phyloP scores from a whole-genome alignment of 768 basidiomycete genomes.

The Pleurotus cornucopiae region DNA sequence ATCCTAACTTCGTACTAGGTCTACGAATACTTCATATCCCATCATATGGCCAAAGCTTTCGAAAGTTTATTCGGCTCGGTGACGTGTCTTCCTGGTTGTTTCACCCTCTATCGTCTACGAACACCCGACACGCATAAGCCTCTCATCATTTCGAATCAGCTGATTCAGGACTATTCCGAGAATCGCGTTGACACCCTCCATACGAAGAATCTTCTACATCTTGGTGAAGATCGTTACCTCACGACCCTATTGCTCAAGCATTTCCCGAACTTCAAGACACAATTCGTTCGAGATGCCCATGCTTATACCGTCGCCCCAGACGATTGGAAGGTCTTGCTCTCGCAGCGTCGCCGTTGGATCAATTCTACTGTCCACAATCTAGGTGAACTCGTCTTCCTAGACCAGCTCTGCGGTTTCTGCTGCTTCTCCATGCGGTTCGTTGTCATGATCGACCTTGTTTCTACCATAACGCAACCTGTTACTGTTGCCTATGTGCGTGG shows the following conservation, averaged over 20 bases:
- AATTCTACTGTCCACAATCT: conserved; percentile 99
- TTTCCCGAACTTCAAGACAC: conserved; percentile 92
- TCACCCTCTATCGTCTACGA: conserved; percentile 93
- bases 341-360: conserved; percentile 98
- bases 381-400: conserved; percentile 87
- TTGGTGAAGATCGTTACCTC: conserved; percentile 98
- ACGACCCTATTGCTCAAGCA: conserved; percentile 95
- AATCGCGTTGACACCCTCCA: conserved; percentile 96
- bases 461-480: conserved; percentile 80
- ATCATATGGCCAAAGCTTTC: conserved; percentile 98
- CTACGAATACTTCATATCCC: conserved; percentile 98
- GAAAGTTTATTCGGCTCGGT: conserved; percentile 96
- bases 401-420: conserved; percentile 93
- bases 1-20: conserved; percentile 42
- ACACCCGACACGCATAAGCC: conserved; percentile 96
- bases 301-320: conserved; percentile 95
- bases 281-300: conserved; percentile 91
- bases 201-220: conserved; percentile 97
- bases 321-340: conserved; percentile 89
- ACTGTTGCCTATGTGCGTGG: conserved; percentile 82
- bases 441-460: conserved; percentile 94
- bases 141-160: conserved; percentile 83
- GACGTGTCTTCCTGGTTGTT: conserved; percentile 98
- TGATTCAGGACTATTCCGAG: conserved; percentile 91
- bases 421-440: conserved; percentile 99